A percentile compares a stretch with the other conserved stretches of the same genome.
These are phyloP conservation scores for Trypanosoma platydactyli DNA, from an alignment of 208 protist species.

Conservation along the genomic window DNA sequence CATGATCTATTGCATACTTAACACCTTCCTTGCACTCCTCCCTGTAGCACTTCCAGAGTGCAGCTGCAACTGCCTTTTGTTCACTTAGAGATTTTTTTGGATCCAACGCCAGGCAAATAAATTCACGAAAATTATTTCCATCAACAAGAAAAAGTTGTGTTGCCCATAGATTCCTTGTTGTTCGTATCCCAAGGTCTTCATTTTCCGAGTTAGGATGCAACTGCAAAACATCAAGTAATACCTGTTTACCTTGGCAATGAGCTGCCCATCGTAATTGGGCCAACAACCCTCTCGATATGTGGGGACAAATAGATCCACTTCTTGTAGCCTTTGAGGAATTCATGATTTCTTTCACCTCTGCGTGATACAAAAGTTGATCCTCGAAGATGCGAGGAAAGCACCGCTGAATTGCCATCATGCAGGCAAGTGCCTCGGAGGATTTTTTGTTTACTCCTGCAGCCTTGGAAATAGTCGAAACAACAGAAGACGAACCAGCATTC, in stretches of 20 bases:
- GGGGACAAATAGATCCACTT: conserved; percentile 32
- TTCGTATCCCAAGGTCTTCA: conserved; percentile 45
- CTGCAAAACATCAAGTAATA: conserved; percentile 29
- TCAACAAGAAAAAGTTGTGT: conserved; percentile 33
- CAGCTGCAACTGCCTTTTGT: conserved; percentile 53
- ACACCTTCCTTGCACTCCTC: conserved; percentile 39
- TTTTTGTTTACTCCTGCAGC: conserved; percentile 41
- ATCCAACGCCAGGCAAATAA: conserved; percentile 37
- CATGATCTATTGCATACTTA: conserved; percentile 32
- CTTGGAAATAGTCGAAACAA: conserved; percentile 28
- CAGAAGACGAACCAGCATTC: neutral
- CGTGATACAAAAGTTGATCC: conserved; percentile 62
- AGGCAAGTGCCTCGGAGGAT: conserved; percentile 34
- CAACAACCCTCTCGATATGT: conserved; percentile 41
- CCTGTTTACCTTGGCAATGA: conserved; percentile 17
- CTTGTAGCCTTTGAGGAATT: conserved; percentile 29
- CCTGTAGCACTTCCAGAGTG: conserved; percentile 45
- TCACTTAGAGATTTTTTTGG: conserved; percentile 64
- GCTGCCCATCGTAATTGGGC: conserved; percentile 53
- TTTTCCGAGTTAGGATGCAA: conserved; percentile 44
- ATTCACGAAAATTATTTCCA: conserved; percentile 20
- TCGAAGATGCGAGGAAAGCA: conserved; percentile 64
- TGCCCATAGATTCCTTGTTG: conserved; percentile 34
- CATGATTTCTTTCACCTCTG: conserved; percentile 47
- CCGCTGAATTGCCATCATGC: conserved; percentile 43